Base-by-base conservation (phyloP, 768 basidiomycete species). In the Crepidotus variabilis region DNA sequence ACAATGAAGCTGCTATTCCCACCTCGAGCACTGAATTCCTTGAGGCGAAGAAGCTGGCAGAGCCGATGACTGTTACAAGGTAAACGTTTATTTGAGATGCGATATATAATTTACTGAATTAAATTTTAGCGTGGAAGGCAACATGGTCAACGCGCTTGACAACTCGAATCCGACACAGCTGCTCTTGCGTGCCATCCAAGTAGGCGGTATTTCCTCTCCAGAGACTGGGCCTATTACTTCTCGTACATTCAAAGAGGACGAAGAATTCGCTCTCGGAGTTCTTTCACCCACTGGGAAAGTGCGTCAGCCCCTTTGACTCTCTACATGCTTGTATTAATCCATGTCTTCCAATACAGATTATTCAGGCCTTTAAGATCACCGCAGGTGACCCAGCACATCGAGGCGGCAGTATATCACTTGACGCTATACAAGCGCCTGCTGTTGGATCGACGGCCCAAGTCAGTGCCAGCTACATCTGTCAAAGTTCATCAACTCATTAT, bases 371-470 rank as follows among this genome's bases (percentile, higher is more conserved):
- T 62, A 77, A 71, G 54, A 84, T 92, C 56, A 82, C 76, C 21
- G 85, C 88, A 0, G 90, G 90, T 2, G 88, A 87, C 63, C 88
- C 87, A 1, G 83, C 83, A 14, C 78, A 85, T 6, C 55, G 67
- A 3, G 63, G 70, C 6, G 90, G 90, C 2, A 77, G 78, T 2
- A 76, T 91, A 13, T 82, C 89, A 0, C 71, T 92, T 0, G 81
- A 83, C 20, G 71, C 80, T 1, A 71, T 75, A 20, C 71, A 70
- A 13, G 80, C 85, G 2, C 87, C 86, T 1, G 61, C 60, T 2
- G 63, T 70, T 13, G 85, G 83, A n/a, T 70, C 78, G 6, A 57
- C 62, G 2, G 79, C 88, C 14, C 81, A 83, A 71, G 71, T 71
- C 28, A 28, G 28, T 28, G 4, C 8, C 4, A 3, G 28, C 8